phyloP scores from a whole-genome alignment of 179 eudicot genomes.

The Beta macrorhiza region DNA sequence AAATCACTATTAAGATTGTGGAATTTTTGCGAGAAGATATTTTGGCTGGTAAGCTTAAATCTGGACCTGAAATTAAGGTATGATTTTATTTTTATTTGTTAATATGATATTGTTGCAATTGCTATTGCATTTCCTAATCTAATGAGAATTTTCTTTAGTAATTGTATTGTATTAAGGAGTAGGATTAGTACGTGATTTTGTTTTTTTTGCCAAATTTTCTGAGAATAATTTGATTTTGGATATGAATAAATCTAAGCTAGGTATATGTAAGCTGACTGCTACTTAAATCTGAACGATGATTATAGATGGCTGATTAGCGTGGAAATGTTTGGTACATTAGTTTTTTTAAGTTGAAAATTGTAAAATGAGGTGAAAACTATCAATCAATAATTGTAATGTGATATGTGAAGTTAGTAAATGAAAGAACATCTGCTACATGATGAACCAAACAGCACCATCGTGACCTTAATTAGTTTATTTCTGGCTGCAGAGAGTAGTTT shows the following conservation, averaged over 20 bases:
- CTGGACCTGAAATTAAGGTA: slow-evolving; percentile 93
- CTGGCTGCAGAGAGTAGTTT: background rate
- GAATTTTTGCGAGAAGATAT: slow-evolving; percentile 87
- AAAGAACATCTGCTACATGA: no score
- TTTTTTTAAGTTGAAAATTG: background rate
- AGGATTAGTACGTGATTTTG: background rate
- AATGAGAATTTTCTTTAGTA: background rate
- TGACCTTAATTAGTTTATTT: background rate
- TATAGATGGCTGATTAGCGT: background rate
- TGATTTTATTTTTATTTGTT: background rate
- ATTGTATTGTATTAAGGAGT: background rate
- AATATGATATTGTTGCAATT: background rate
- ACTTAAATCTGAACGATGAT: no score
- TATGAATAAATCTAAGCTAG: background rate
- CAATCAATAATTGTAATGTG: background rate
- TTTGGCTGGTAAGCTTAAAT: slow-evolving; percentile 91
- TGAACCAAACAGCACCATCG: no score
- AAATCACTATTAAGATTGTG: slow-evolving; percentile 79
- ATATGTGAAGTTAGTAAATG: background rate
- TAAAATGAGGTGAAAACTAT: background rate
- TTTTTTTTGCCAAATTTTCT: no score
- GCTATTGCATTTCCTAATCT: background rate
- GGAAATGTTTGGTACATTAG: background rate
- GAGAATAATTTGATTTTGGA: background rate
- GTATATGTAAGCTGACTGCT: background rate